Conservation (phyloP, 2,329 filamentous ascomycete genomes). For the Colletotrichum paranaense region DNA sequence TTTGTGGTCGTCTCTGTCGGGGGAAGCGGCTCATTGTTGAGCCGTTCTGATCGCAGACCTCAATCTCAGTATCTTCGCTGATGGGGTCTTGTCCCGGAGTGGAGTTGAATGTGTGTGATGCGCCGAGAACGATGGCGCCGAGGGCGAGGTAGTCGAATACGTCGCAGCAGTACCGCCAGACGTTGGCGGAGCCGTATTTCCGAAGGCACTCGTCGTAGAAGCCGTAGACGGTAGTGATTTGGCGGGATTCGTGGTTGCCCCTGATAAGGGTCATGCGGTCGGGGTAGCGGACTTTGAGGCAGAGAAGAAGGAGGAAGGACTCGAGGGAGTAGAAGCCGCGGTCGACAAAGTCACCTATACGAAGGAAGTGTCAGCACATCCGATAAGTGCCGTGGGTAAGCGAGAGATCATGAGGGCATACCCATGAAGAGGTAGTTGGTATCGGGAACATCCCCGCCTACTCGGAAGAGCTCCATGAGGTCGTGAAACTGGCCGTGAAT, state of each 20-base stretch:
- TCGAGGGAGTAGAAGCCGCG: slow-evolving; percentile 98
- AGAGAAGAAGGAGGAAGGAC: slow-evolving; percentile 93
- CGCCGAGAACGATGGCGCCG: slow-evolving; percentile 90
- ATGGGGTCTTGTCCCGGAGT: slow-evolving; percentile 58
- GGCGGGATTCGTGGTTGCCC: slow-evolving; percentile 94
- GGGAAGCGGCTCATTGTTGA: slow-evolving; percentile 81
- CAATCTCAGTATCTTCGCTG: slow-evolving; percentile 87
- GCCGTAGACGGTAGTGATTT: slow-evolving; percentile 97
- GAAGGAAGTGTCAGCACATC: background rate
- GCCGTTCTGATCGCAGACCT: slow-evolving; percentile 88
- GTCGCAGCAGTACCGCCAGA: slow-evolving; percentile 97
- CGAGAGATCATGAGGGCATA: slow-evolving; percentile 47
- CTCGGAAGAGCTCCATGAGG: slow-evolving; percentile 94
- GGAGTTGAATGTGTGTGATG: slow-evolving; percentile 71
- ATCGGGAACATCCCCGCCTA: slow-evolving; percentile 92
- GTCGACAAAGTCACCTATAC: slow-evolving; percentile 91
- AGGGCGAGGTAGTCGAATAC: slow-evolving; percentile 97
- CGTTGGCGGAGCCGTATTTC: slow-evolving; percentile 96
- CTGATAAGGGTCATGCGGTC: slow-evolving; percentile 96
- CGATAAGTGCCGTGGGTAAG: background rate
- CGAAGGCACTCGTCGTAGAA: slow-evolving; percentile 98
- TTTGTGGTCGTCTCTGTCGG: slow-evolving; percentile 48
- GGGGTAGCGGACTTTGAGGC: slow-evolving; percentile 96
- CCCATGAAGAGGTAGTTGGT: slow-evolving; percentile 98
- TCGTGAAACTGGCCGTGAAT: slow-evolving; percentile 98